Evolutionary conservation across 345 rosid genomes (phyloP), one percentile per base, ranked within the genome.

Genomic region (Lepidium aucheri): DNA sequence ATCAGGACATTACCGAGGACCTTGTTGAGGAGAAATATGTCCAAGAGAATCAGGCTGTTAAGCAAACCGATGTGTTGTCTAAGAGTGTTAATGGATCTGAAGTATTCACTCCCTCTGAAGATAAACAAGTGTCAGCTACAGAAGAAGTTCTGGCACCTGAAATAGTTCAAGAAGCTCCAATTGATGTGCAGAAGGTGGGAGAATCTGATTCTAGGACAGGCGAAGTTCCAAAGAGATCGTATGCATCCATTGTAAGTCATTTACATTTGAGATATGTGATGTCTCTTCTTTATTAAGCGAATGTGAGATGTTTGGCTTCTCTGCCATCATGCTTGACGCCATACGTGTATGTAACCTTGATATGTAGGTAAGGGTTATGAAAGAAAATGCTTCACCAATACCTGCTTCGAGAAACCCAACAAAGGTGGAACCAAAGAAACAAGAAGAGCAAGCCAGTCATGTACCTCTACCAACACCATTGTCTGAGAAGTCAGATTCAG

Each of bases 181-280:
- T 63, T 65, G 82, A 82, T 50, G 74, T 69, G 14, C 82, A 70
- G 10, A 52, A 66, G 59, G 80, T 57, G 42, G 72, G 66, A 52
- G 91, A 90, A 57, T 69, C 84, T 22, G 60, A 72, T 59, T 53
- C 81, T n/a, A 81, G 80, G 63, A 65, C 62, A 64, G 96, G 84
- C 45, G 97, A 83, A 28, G 68, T 63, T 65, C 95, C 93, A 42
- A 95, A 87, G 88, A 85, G 86, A 75, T 91, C 99, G 8, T 95
- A 95, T 67, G 99, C 99, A 16, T 89, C 86, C 33, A 89, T 95
- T 69, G 99, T 95, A 76, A 84, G 89, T 46, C 22, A 38, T n/a
- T 20, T 53, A 8, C 43, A n/a, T 35, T 17, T 67, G 20, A 36
- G 43, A 38, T 55, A 8, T 64, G 22, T 60, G 30, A 12, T 67